Base-by-base conservation (phyloP, 2,329 filamentous ascomycete species). In the Colletotrichum acutatum region DNA sequence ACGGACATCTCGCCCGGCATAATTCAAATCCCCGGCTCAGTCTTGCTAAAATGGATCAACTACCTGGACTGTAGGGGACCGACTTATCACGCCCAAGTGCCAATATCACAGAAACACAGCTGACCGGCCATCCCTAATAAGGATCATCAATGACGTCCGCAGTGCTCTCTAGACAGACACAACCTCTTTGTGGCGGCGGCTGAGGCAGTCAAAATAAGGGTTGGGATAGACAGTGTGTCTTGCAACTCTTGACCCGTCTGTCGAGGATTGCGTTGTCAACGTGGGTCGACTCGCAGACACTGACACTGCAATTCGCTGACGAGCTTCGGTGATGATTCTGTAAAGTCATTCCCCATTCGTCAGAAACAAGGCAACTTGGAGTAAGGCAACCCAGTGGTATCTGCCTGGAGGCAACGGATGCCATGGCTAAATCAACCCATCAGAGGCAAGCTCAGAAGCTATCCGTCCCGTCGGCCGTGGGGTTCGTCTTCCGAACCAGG, bases 341-440 rank as follows among this genome's bases (percentile, higher is more conserved):
- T 16, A 6, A 49, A 37, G 46, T 54, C 16, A 12, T 46, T 59
- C 14, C 46, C 57, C 12, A 72, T 72, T 72, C 53, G 69, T 46
- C 22, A 16, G 42, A 42, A n/a, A 53, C 42, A 24, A 72, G 68
- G 68, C 68, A 71, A 67, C 63, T 52, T 52, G 19, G 42, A 22
- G 49, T 26, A 67, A 54, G 57, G 63, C 63, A 57, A 68, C 66
- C 66, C 30, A 24, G 37, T 57, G 56, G 54, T 60, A 60, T 64
- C 70, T 72, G 66, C 70, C 66, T 72, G 26, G 66, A 69, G 30
- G 42, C 59, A 46, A 64, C 42, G 46, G 54, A 30, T 64, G 42
- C 46, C 42, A 68, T 62, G 42, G 49, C n/a, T 62, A 49, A 49
- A 22, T 19, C 19, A 22, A 49, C 42, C 19, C 37, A 42, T 42